Evolutionary conservation across 176 grass and related monocot genomes (phyloP), one percentile per base, ranked within the genome.

Genomic region (Cymbopogon citratus): DNA sequence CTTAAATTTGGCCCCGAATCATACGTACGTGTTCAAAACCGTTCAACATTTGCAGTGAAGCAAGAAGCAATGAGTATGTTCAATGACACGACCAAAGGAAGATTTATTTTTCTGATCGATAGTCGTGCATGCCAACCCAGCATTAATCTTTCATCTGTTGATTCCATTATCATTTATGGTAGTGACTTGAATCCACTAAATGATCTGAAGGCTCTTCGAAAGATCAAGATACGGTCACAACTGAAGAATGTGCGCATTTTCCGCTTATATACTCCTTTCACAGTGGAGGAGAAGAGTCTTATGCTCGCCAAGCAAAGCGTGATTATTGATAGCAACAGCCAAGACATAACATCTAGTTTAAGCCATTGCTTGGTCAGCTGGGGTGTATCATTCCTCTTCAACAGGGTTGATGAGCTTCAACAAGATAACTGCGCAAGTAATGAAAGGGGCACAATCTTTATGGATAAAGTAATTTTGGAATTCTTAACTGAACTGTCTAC

Each of bases 81-180:
- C 75, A 98, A 98, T 77, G 81, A 98, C 71, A 87, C 75, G 84
- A 68, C 73, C 7, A 94, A 80, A 40, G 92, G 86, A 51, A 87
- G 86, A 80, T 98, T 98, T 85, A 52, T 94, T 26, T 98, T 94
- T 80, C 44, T 98, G 71, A 87, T 92, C 39, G 92, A 98, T 59
- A 91, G 52, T 29, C 71, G 65, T 62, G 92, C 92, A n/a, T 98
- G 95, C 78, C 78, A 83, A 19, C 75, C 90, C 80, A 98, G 92
- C 75, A 86, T 98, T 54, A 81, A 85, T 44, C 88, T 98, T 43
- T 87, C 81, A 56, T 88, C 74, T 78, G 39, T 98, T 3, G 92
- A 98, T 91, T 79, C 79, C 16, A 56, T 94, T 79, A 86, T 98
- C 46, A 94, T 98, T 41, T 98, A 92, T 85, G 66, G 69, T 81